Percentiles rank a stretch among this genome's conserved stretches.
phyloP scores from a whole-genome alignment of 73 alveolate genomes.

The Paramecium pentaurelia region DNA sequence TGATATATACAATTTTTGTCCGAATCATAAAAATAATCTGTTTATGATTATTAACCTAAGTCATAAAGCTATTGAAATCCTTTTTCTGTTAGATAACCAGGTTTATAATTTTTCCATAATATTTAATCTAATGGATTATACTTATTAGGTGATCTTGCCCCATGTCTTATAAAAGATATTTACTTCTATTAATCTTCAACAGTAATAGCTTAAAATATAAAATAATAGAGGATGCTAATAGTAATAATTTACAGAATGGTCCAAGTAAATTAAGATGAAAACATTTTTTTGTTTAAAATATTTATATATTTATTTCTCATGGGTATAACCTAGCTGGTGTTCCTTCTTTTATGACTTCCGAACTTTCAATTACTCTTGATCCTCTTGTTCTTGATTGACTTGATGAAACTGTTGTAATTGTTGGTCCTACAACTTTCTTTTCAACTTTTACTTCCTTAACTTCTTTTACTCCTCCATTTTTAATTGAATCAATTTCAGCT shows the following conservation, averaged over 20 bases:
- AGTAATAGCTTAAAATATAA: background rate
- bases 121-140: background rate
- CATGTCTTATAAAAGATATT: constrained; percentile 35
- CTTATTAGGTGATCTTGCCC: constrained; percentile 27
- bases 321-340: constrained; percentile 27
- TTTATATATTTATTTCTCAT: background rate
- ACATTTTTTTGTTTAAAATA: background rate
- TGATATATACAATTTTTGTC: background rate
- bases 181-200: background rate
- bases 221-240: background rate
- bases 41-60: background rate
- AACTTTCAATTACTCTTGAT: background rate
- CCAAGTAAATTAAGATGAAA: background rate
- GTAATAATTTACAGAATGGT: background rate
- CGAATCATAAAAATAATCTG: background rate
- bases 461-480: constrained; percentile 41
- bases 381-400: background rate
- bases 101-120: background rate
- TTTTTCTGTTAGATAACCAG: background rate
- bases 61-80: background rate
- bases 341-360: background rate
- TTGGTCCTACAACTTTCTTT: constrained; percentile 23
- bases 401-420: background rate
- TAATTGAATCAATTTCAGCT: constrained; percentile 12
- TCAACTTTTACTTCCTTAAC: constrained; percentile 21